Conservation (phyloP, 129 eudicot species). For the Smallanthus sonchifolius region DNA sequence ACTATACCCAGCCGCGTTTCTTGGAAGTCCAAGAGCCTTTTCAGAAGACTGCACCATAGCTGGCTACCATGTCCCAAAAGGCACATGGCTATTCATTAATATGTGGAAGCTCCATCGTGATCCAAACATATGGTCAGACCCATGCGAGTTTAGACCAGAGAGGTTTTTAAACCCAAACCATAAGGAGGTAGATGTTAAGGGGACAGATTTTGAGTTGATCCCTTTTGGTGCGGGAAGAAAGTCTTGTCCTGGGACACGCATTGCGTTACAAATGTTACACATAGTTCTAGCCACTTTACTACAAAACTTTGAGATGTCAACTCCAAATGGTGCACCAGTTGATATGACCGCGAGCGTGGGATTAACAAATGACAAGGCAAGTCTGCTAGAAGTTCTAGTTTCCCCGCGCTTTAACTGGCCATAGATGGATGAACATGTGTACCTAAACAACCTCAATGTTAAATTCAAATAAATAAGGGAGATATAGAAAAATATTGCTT, state of each 20-base stretch:
- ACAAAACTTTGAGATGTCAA: conserved; percentile 13
- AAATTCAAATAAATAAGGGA: not conserved
- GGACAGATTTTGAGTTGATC: not conserved
- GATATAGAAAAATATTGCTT: not conserved
- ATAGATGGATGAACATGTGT: not conserved
- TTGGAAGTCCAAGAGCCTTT: conserved; percentile 7
- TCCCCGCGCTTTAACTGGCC: not conserved
- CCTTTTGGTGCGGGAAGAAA: conserved; percentile 24
- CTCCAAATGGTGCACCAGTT: not conserved
- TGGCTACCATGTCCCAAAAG: conserved; percentile 12
- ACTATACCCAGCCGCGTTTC: conserved; percentile 2
- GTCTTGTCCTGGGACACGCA: not conserved
- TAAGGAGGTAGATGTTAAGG: not conserved
- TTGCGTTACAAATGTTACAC: conserved; percentile 16
- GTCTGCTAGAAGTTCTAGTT: conserved; percentile 8
- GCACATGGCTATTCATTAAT: not conserved
- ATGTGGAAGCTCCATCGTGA: conserved; percentile 2
- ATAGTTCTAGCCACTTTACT: conserved; percentile 9
- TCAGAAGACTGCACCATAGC: not conserved
- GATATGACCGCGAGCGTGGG: conserved; percentile 14
- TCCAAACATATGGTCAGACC: not conserved
- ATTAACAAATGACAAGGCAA: not conserved
- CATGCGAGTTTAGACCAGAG: not conserved
- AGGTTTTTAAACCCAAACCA: not conserved
- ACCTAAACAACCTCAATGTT: not conserved